Conservation (phyloP, 2,329 filamentous ascomycete species). For the Penicillium sp. region DNA sequence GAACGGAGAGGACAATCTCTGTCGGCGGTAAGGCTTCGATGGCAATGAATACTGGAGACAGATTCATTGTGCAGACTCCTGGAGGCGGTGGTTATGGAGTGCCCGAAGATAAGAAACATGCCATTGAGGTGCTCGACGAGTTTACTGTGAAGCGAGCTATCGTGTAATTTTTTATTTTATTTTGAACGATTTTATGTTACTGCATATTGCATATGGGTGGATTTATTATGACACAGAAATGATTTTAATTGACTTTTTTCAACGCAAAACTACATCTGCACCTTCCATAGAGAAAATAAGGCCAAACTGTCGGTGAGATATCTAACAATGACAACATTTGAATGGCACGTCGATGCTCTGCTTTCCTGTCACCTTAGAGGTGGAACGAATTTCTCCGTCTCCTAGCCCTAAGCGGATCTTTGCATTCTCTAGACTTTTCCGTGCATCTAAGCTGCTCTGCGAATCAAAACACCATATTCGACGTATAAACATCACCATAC, state of each 20-base stretch:
- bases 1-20: conserved; percentile 52
- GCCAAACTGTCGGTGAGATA: no score
- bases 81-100: conserved; percentile 44
- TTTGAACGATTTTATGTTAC: neutral
- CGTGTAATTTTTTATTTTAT: conserved; percentile 17
- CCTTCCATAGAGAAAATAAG: no score
- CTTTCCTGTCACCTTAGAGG: conserved; percentile 18
- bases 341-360: no score
- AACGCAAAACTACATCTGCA: no score
- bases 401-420: conserved; percentile 1
- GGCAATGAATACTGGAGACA: conserved; percentile 55
- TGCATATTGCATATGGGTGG: no score
- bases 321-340: no score
- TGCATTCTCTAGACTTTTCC: neutral
- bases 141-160: conserved; percentile 21
- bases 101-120: conserved; percentile 34
- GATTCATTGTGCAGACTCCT: conserved; percentile 59
- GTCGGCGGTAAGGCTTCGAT: conserved; percentile 63
- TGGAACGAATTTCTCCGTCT: conserved; percentile 25
- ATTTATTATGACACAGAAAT: no score
- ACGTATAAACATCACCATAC: neutral
- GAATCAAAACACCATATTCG: neutral
- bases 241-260: no score
- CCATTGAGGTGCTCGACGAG: conserved; percentile 12
- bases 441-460: neutral